Conservation (phyloP, 345 rosid species). For the Aquilaria sinensis region DNA sequence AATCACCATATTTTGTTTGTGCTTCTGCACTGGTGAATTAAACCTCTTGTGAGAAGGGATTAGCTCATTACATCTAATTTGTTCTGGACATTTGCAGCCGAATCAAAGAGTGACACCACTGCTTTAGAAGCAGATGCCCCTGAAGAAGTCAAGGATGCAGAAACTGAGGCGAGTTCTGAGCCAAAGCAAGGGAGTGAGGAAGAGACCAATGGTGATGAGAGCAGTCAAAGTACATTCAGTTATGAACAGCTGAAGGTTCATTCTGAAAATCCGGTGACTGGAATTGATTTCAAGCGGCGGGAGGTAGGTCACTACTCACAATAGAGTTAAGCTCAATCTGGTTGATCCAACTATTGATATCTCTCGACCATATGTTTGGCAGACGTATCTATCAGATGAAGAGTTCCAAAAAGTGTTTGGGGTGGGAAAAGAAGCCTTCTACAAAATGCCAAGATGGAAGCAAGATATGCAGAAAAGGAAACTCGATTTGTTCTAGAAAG, state of each 20-base stretch:
- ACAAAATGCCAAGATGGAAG: conserved; percentile 84
- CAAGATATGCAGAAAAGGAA: conserved; percentile 84
- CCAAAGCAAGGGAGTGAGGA: conserved; percentile 33
- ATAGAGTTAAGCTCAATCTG: no score
- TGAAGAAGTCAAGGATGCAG: conserved; percentile 47
- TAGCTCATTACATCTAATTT: no score
- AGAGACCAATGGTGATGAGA: conserved; percentile 27
- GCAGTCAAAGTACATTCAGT: conserved; percentile 42
- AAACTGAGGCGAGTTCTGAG: conserved; percentile 35
- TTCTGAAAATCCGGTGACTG: conserved; percentile 74
- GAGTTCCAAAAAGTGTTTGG: conserved; percentile 69
- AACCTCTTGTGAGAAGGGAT: not conserved
- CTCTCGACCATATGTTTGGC: conserved; percentile 5
- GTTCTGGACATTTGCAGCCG: conserved; percentile 20
- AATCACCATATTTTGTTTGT: not conserved
- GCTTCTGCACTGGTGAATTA: not conserved
- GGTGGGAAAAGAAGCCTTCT: conserved; percentile 59
- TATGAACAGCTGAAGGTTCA: conserved; percentile 75
- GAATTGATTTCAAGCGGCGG: conserved; percentile 82
- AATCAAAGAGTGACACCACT: conserved; percentile 32
- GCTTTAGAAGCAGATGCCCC: conserved; percentile 38
- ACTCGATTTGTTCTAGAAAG: conserved; percentile 54
- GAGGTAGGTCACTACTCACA: conserved; percentile 45
- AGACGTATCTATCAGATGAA: conserved; percentile 81
- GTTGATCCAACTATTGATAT: not conserved